Base-by-base conservation (phyloP, 1,284 basidiomycete genomes). In the Gastroboletus turbinatus region DNA sequence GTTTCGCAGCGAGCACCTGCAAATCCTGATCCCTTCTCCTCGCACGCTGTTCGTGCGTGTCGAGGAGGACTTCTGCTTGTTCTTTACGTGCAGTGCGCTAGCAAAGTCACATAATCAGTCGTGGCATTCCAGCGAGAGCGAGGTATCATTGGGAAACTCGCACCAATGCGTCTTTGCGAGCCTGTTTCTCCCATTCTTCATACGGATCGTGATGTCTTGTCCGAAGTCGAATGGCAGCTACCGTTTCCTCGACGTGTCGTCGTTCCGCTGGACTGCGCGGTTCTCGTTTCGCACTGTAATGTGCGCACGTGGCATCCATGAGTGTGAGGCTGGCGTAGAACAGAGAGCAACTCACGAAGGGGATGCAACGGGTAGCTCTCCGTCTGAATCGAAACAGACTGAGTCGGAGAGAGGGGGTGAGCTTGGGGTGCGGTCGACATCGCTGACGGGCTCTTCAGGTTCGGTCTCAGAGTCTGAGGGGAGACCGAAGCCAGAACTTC, bases 141-240 rank as follows among this genome's bases (percentile, higher is more conserved):
- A 13, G n/a, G 19, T 25, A 47, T 23, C 19, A 5, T 36, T 6
- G 27, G 25, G 21, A 27, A 46, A 52, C 7, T 79, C 86, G 60
- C 66, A 91, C 89, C 63, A 87, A 83, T 16, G 89, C 85, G 59
- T 91, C 88, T 61, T 79, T 82, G 35, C 82, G 78, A 29, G 83
- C 82, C 61, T 84, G 75, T 58, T 78, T 80, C 71, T 88, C 83
- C 88, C 88, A 91, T 63, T 90, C 87, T 72, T 90, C 87, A 59
- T 89, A 90, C 19, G 85, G 84, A 63, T 91, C 89, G 55, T 82
- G 76, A 74, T 90, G 80, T 54, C 80, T 79, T 16, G 83, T 80
- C 19, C 82, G 81, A 36, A 87, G 75, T 21, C 87, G 81, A 57
- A 91, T 88, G 9, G 87, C 81, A 5, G 85, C 82, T 5, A 91